Percentiles rank a stretch among this genome's conserved stretches.
phyloP scores from a whole-genome alignment of 805 yeast genomes.

The Candida gorgasii region DNA sequence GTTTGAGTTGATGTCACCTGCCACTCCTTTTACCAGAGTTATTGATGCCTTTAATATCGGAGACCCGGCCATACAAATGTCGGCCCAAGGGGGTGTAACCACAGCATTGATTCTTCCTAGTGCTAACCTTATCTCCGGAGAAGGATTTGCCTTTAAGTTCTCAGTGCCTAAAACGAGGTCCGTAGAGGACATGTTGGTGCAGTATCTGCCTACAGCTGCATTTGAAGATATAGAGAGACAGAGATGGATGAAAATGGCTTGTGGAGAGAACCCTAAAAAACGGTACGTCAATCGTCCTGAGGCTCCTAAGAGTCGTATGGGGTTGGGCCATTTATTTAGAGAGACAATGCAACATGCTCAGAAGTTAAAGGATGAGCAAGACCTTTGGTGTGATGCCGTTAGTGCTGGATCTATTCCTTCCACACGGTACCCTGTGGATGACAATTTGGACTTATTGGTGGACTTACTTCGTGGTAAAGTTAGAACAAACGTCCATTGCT shows the following conservation, averaged over 20 bases:
- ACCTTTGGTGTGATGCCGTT: slow-evolving; percentile 7
- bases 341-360: slow-evolving; percentile 7
- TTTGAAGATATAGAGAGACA: slow-evolving; percentile 2
- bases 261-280: slow-evolving; percentile 10
- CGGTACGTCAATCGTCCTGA: slow-evolving; percentile 6
- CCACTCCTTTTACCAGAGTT: slow-evolving; percentile 8
- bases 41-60: slow-evolving; percentile 11
- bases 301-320: slow-evolving; percentile 10
- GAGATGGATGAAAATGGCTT: slow-evolving; percentile 12
- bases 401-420: background rate
- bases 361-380: slow-evolving; percentile 4
- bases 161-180: slow-evolving; percentile 5
- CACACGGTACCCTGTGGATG: slow-evolving; percentile 6
- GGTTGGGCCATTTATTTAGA: slow-evolving; percentile 8
- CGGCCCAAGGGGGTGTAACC: slow-evolving; percentile 8
- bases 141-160: slow-evolving; percentile 9
- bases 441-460: slow-evolving; percentile 6
- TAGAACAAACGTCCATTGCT: slow-evolving; percentile 9
- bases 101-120: slow-evolving; percentile 9
- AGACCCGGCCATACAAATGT: slow-evolving; percentile 6
- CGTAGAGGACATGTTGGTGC: slow-evolving; percentile 10
- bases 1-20: slow-evolving; percentile 10
- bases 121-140: slow-evolving; percentile 11
- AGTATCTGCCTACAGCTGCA: background rate
- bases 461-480: slow-evolving; percentile 10